Conservation (phyloP, 2,329 filamentous ascomycete species). For the Trichoderma sp. region DNA sequence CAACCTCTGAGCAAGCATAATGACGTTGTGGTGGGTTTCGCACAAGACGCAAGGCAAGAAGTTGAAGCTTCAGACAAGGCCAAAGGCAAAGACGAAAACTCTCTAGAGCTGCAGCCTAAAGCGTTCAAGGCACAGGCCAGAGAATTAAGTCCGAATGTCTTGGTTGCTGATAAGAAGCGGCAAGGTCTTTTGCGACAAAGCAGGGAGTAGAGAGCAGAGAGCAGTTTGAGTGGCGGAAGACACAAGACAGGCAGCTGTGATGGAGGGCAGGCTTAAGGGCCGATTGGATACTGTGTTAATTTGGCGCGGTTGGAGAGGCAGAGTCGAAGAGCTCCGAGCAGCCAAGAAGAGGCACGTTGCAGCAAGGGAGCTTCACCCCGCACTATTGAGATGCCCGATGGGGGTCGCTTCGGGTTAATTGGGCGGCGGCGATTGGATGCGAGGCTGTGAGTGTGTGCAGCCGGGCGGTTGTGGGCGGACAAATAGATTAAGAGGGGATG, state of each 20-base stretch:
- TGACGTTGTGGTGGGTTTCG: conserved; percentile 29
- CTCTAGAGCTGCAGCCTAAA: neutral
- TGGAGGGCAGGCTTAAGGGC: conserved; percentile 34
- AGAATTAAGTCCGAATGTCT: neutral
- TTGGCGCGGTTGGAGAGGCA: neutral
- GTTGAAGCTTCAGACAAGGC: neutral
- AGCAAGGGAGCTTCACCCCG: conserved; percentile 27
- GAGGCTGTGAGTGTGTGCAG: conserved; percentile 1
- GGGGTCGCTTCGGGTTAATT: neutral
- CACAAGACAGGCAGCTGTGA: conserved; percentile 16
- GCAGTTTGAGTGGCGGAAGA: conserved; percentile 13
- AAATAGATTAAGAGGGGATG: neutral
- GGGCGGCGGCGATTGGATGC: neutral
- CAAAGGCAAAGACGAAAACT: neutral
- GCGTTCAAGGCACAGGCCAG: neutral
- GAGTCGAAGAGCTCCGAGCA: neutral
- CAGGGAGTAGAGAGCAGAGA: conserved; percentile 18
- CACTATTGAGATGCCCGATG: conserved; percentile 25
- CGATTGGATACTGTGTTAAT: conserved; percentile 32
- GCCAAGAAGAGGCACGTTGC: conserved; percentile 25
- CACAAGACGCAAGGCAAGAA: conserved; percentile 10
- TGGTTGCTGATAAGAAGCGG: neutral
- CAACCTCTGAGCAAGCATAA: conserved; percentile 55
- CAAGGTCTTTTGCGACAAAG: neutral
- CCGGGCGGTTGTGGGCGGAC: neutral